Percentiles rank a stretch among this genome's conserved stretches.
Evolutionary conservation across 352 stramenopile species (phyloP).

Genomic region (Blastocystis sp.): DNA sequence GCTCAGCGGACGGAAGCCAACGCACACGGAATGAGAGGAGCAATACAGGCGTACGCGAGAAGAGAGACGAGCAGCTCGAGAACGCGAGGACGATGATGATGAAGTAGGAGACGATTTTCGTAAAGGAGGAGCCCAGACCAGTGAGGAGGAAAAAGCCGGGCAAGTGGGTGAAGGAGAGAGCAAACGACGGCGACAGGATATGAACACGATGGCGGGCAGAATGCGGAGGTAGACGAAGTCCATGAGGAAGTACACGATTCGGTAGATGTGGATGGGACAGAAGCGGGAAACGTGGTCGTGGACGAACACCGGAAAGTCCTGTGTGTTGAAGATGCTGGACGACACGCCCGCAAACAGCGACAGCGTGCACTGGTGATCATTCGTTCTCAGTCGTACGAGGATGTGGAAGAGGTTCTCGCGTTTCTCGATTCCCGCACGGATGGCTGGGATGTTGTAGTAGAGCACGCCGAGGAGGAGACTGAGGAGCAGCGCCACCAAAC

Average conservation of each 20-base stretch:
- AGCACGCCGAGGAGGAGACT: neutral
- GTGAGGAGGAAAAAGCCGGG: neutral
- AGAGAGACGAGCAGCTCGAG: constrained; percentile 33
- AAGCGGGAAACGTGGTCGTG: constrained; percentile 33
- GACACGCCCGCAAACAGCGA: constrained; percentile 10
- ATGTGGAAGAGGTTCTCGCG: constrained; percentile 31
- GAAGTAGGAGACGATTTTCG: neutral
- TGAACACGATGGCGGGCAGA: neutral
- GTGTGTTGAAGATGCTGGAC: constrained; percentile 18
- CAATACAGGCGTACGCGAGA: neutral
- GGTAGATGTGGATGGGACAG: constrained; percentile 47
- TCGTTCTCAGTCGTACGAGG: neutral
- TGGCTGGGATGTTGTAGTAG: neutral
- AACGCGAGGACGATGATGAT: constrained; percentile 13
- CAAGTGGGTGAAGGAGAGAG: neutral
- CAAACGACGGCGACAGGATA: neutral
- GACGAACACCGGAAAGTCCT: constrained; percentile 32
- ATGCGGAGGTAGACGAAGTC: constrained; percentile 20
- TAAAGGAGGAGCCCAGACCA: neutral
- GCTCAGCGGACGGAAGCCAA: constrained; percentile 3
- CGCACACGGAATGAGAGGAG: neutral
- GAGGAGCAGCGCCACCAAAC: neutral
- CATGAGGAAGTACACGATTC: constrained; percentile 21
- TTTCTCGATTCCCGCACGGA: constrained; percentile 21
- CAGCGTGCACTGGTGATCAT: neutral